Conservation (phyloP, 2,329 filamentous ascomycete species). For the Cryphonectria radicalis region DNA sequence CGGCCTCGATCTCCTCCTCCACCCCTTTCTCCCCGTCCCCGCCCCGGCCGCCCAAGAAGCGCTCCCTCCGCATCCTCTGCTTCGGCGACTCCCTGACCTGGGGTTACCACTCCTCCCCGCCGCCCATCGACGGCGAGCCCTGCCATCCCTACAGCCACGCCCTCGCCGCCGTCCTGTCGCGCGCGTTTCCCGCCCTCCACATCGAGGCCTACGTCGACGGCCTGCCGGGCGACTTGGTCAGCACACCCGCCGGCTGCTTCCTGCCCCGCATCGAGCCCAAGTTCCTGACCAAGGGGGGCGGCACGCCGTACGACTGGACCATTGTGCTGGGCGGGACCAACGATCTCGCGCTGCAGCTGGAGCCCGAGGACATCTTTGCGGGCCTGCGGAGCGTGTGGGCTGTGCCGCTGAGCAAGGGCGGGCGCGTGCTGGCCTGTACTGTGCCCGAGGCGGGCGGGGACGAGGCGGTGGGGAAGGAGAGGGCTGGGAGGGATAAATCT, state of each 20-base stretch:
- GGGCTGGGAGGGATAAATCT: constrained; percentile 31
- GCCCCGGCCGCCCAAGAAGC: constrained; percentile 22
- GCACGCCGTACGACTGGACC: constrained; percentile 54
- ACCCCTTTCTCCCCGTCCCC: background rate
- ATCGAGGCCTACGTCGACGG: constrained; percentile 49
- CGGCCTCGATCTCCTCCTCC: constrained; percentile 34
- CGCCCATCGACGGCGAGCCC: constrained; percentile 37
- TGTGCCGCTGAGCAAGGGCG: constrained; percentile 49
- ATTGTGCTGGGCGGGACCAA: constrained; percentile 66
- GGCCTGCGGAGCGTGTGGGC: constrained; percentile 52
- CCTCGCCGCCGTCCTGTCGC: constrained; percentile 51
- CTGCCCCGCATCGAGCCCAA: constrained; percentile 38
- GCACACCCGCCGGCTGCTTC: constrained; percentile 30
- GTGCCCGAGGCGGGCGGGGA: constrained; percentile 53
- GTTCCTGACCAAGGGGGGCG: constrained; percentile 27
- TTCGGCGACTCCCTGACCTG: constrained; percentile 68
- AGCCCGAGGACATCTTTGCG: constrained; percentile 46
- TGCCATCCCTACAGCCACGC: constrained; percentile 54
- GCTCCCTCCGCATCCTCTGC: constrained; percentile 59
- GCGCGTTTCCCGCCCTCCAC: constrained; percentile 44
- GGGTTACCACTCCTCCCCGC: constrained; percentile 49
- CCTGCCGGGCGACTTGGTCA: constrained; percentile 55
- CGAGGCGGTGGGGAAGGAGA: too few species aligned
- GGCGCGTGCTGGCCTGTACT: constrained; percentile 62
- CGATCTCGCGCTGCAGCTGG: constrained; percentile 52